These are phyloP conservation scores for Acorus gramineus DNA, from an alignment of 106 monocot genomes.

Conservation along the genomic window DNA sequence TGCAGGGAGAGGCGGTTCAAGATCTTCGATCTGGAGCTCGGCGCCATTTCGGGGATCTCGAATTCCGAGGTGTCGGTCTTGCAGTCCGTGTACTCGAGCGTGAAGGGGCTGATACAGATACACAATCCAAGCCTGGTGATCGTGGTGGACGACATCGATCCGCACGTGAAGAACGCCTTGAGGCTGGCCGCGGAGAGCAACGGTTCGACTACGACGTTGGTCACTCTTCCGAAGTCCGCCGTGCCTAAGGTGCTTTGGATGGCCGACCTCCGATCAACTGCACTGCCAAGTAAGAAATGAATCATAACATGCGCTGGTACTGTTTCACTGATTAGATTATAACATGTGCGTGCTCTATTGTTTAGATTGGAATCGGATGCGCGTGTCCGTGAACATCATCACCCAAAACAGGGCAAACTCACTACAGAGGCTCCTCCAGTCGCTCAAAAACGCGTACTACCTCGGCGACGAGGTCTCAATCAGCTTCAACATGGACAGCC, in stretches of 20 bases:
- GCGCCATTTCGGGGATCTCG: conserved; percentile 50
- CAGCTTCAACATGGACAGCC: conserved; percentile 96
- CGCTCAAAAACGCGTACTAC: conserved; percentile 76
- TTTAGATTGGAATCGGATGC: conserved; percentile 86
- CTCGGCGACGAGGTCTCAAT: conserved; percentile 71
- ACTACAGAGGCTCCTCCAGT: conserved; percentile 53
- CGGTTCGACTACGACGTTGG: conserved; percentile 38
- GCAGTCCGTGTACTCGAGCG: conserved; percentile 82
- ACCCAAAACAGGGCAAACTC: conserved; percentile 80
- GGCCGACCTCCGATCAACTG: conserved; percentile 55
- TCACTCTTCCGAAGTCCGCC: conserved; percentile 44
- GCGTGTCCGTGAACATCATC: conserved; percentile 78
- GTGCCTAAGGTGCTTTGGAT: conserved; percentile 88
- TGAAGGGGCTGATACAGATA: conserved; percentile 70
- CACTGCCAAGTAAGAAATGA: conserved; percentile 56
- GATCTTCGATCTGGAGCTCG: conserved; percentile 83
- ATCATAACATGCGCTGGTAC: neutral
- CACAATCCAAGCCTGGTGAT: conserved; percentile 83
- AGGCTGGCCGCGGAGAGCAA: conserved; percentile 63
- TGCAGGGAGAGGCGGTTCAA: conserved; percentile 97
- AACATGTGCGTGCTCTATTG: neutral
- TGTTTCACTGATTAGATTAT: neutral
- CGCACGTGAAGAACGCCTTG: conserved; percentile 62
- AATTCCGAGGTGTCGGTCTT: conserved; percentile 72
- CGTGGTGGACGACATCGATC: conserved; percentile 49